Evolutionary conservation across 2,329 filamentous ascomycete genomes (phyloP).

Genomic region (Colletotrichum abscissum): DNA sequence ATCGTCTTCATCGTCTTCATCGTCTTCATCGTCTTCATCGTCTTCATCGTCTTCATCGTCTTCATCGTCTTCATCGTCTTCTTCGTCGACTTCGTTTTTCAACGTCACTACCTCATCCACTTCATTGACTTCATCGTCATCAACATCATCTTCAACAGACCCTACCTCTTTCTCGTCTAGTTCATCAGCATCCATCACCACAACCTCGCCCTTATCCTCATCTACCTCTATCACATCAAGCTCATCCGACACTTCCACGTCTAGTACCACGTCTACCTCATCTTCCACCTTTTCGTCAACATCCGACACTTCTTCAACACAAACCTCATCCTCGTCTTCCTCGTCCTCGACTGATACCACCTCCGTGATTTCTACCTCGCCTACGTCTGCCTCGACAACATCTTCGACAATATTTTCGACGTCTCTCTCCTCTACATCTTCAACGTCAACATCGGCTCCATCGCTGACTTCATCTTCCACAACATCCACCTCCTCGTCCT

Average conservation of each 20-base stretch:
- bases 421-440: too few species aligned
- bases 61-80: neutral
- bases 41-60: too few species aligned
- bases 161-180: neutral
- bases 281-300: neutral
- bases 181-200: neutral
- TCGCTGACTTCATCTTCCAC: too few species aligned
- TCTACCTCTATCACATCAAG: neutral
- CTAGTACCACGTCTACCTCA: neutral
- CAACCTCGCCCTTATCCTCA: neutral
- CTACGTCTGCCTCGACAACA: too few species aligned
- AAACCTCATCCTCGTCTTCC: neutral
- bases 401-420: too few species aligned
- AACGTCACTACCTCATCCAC: neutral
- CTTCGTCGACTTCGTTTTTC: neutral
- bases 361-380: too few species aligned
- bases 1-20: neutral
- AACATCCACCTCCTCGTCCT: neutral
- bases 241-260: neutral
- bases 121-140: neutral
- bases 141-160: neutral
- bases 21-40: neutral
- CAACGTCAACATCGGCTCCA: too few species aligned
- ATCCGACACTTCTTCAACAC: neutral
- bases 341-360: neutral